Base-by-base conservation (phyloP, 1,139 yeast species). In the Nakaseomyces bracarensis region DNA sequence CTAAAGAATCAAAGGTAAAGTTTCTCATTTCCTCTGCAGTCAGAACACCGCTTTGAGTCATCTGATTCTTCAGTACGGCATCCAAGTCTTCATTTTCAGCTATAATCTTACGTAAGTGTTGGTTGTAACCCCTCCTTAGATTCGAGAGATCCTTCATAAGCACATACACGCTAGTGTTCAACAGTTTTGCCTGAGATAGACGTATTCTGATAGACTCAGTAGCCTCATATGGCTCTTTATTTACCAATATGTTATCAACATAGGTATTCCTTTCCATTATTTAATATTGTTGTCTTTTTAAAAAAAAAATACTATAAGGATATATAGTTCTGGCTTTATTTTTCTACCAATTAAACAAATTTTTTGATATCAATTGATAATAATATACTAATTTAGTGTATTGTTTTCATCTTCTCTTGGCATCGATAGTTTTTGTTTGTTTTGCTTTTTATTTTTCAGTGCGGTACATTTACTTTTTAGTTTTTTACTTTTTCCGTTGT, bases 81-180 rank as follows among this genome's bases (percentile, higher is more conserved):
- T 64, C 57, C 46, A 75, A 54, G 34, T 63, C 58, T 30, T 69
- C 67, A 36, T 77, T 76, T 33, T 63, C 63, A 21, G 66, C 63
- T 36, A 77, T 62, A 34, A 80, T 65, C 45, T 66, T 67, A 41
- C 71, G 69, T 51, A 79, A 64, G 46, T 74, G 77, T 46, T 66
- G 69, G 40, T 73, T 70, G 53, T 78, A 75, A 38, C 66, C 67
- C 27, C 71, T 68, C 47, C 75, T 66, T 43, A 74, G 60, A 29
- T 71, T 61, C 36, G 75, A 67, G 51, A 78, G 73, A 29, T 69
- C 71, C 37, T 73, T 72, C 54, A 79, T 74, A 70, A 82, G 74
- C 20, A 64, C 63, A 31, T 79, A 72, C 51, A 80, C 67, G 46
- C 74, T 70, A 46, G 67, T 67, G 47, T 72, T 72, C 33, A 72